A percentile compares a stretch with the other conserved stretches of the same genome.
phyloP scores from a whole-genome alignment of 441 rosid genomes.

The Omphalea diandra region DNA sequence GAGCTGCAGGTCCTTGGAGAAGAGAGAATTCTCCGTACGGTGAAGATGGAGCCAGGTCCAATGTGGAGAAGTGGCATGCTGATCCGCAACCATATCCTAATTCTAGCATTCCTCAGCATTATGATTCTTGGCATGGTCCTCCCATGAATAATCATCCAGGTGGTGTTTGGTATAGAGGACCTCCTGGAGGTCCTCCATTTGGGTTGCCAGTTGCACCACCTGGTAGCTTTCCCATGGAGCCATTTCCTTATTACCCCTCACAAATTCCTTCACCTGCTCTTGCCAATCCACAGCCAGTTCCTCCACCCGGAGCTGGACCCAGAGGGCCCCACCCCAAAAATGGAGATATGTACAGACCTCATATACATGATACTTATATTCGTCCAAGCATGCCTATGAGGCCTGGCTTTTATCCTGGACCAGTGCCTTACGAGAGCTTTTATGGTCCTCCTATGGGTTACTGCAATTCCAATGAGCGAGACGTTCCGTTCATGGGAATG shows the following conservation, averaged over 20 bases:
- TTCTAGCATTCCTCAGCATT: slow-evolving; percentile 62
- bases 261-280: slow-evolving; percentile 61
- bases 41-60: slow-evolving; percentile 60
- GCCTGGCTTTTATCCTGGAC: slow-evolving; percentile 92
- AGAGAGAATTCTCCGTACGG: slow-evolving; percentile 49
- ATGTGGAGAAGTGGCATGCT: slow-evolving; percentile 65
- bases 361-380: slow-evolving; percentile 69
- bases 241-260: slow-evolving; percentile 80
- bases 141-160: slow-evolving; percentile 81
- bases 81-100: slow-evolving; percentile 62
- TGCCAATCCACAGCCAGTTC: slow-evolving; percentile 53
- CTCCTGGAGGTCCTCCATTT: slow-evolving; percentile 73
- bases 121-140: slow-evolving; percentile 77
- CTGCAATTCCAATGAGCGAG: slow-evolving; percentile 66
- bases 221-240: slow-evolving; percentile 82
- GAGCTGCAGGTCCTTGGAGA: slow-evolving; percentile 58
- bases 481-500: slow-evolving; percentile 74
- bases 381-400: slow-evolving; percentile 83
- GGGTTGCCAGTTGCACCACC: slow-evolving; percentile 73
- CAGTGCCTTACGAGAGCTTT: slow-evolving; percentile 69
- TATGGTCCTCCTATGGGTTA: slow-evolving; percentile 90
- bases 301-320: slow-evolving; percentile 67
- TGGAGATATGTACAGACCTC: slow-evolving; percentile 84
- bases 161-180: slow-evolving; percentile 90
- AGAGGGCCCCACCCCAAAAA: slow-evolving; percentile 65